These are phyloP conservation scores for Fusarium robinianum DNA, from an alignment of 2,329 filamentous ascomycete genomes.

Conservation along the genomic window DNA sequence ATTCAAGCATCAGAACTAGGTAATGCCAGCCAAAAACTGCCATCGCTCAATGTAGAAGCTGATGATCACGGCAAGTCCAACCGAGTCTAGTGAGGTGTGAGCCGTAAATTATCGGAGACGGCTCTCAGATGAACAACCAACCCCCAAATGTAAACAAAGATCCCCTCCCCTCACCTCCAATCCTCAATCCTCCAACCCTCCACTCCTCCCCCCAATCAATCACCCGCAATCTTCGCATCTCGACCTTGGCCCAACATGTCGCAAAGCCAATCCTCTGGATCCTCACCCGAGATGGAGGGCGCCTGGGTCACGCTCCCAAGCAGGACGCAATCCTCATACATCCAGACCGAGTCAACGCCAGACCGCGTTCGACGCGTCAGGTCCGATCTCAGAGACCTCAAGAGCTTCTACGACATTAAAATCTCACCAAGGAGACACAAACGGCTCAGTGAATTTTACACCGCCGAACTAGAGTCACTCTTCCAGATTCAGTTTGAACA, in stretches of 20 bases:
- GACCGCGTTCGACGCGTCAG: slow-evolving; percentile 50
- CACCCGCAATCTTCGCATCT: background rate
- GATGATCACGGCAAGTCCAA: slow-evolving; percentile 8
- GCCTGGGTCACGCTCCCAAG: slow-evolving; percentile 14
- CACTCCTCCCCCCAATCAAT: background rate
- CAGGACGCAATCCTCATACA: background rate
- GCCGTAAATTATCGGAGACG: slow-evolving; percentile 2
- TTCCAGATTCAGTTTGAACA: slow-evolving; percentile 34
- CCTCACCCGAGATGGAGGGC: slow-evolving; percentile 12
- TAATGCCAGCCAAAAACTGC: slow-evolving; percentile 1
- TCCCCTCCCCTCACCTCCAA: slow-evolving; percentile 11
- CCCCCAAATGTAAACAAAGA: slow-evolving; percentile 1
- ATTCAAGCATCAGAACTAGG: background rate
- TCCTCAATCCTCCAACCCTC: background rate
- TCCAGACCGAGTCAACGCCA: slow-evolving; percentile 41
- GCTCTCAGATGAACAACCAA: background rate
- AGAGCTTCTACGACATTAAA: slow-evolving; percentile 53
- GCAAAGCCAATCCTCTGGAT: slow-evolving; percentile 4
- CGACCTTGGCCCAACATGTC: slow-evolving; percentile 11
- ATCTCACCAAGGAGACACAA: slow-evolving; percentile 48
- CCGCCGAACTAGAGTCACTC: slow-evolving; percentile 44
- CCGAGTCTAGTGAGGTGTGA: slow-evolving; percentile 5
- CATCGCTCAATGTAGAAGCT: background rate
- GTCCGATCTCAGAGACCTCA: slow-evolving; percentile 52
- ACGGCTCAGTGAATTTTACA: slow-evolving; percentile 48